Evolutionary conservation across 1,139 yeast species (phyloP), one percentile per base, ranked within the genome.

Genomic region (Suhomyces yuchorum): DNA sequence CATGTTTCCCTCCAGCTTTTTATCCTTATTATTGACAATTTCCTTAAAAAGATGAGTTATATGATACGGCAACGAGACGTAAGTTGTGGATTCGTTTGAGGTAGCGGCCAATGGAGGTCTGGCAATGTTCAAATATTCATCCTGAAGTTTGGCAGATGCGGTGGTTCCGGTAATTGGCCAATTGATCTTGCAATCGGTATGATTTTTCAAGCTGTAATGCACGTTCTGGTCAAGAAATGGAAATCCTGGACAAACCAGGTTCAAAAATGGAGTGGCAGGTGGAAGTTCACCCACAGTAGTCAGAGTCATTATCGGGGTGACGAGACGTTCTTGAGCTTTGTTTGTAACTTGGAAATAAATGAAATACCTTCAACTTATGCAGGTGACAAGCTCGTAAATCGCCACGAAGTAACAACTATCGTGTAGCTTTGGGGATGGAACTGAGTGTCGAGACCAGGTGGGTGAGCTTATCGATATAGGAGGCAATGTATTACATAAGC

Each of bases 1-100:
- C 55, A 79, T 56, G 18, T 75, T 72, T 11, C 80, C 81, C 39
- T 78, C 81, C 41, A 68, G 62, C 3, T 67, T 69, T 30, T 68
- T 66, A 6, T 64, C 58, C 46, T 70, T 73, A 57, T 59, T 20
- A 11, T 46, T 42, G 8, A 70, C 66, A 3, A 69, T 60, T 47
- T 62, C 57, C 23, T 59, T 53, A 54, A 75, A 74, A 32, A 65
- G 51, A 40, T 59, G 59, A 34, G 71, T 65, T n/a, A 75, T 63
- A 54, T 75, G 79, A 50, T 62, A 65, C 1, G 79, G 79, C 32
- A 73, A 55, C 7, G 77, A 68, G 3, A 75, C 77, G 49, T 75
- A 74, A 1, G 79, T 75, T 15, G 71, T 70, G 11, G 77, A 69
- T 49, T 75, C 80, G 33, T 65, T 63, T 5, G 64, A 56, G 3